Evolutionary conservation across 208 protist genomes (phyloP).

Genomic region (Crithidia bombi): DNA sequence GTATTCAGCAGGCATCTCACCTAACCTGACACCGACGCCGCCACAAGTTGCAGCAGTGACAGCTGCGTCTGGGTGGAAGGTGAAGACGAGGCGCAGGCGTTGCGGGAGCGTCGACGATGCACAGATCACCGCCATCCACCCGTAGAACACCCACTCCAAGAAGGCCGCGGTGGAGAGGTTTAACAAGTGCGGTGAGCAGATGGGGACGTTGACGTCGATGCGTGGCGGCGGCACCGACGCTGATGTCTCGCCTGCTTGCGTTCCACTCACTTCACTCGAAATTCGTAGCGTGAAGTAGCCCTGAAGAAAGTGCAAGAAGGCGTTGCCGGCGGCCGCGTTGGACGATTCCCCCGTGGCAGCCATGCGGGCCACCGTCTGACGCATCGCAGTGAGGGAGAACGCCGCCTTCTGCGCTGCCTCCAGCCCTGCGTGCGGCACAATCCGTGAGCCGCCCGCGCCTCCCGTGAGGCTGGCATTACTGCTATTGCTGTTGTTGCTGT

Average conservation of each 20-base stretch:
- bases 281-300: slow-evolving; percentile 32
- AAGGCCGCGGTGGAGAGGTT: slow-evolving; percentile 68
- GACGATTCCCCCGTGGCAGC: not conserved
- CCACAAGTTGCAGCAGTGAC: not conserved
- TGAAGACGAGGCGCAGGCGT: slow-evolving; percentile 26
- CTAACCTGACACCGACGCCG: slow-evolving; percentile 8
- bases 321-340: not conserved
- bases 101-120: slow-evolving; percentile 3
- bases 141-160: slow-evolving; percentile 67
- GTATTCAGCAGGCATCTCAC: not conserved
- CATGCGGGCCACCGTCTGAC: slow-evolving; percentile 13
- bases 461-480: not conserved
- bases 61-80: slow-evolving; percentile 8
- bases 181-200: slow-evolving; percentile 49
- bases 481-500: not conserved
- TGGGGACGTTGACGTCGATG: slow-evolving; percentile 7
- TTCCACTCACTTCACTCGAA: not conserved
- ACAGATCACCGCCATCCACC: slow-evolving; percentile 19
- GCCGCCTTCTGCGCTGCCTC: slow-evolving; percentile 17
- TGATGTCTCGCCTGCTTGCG: not conserved
- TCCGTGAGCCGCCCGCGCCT: not conserved
- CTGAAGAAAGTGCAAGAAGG: slow-evolving; percentile 7
- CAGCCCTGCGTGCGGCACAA: not conserved
- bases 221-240: not conserved
- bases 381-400: slow-evolving; percentile 17